These are phyloP conservation scores for Tricholoma saponaceum DNA, from an alignment of 768 basidiomycete species.

Conservation along the genomic window DNA sequence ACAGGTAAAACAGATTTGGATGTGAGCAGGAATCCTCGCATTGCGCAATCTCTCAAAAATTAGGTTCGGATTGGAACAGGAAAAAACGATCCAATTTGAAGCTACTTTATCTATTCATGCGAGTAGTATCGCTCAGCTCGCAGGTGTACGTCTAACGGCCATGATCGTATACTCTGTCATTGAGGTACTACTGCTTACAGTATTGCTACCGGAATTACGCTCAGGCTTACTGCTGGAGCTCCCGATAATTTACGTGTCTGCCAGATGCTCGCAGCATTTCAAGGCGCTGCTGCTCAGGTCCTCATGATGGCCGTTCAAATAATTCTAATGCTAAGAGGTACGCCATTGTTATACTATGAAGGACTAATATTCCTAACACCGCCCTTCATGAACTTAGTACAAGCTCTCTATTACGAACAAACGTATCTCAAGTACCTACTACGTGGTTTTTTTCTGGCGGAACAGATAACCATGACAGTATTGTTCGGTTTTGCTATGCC, in stretches of 20 bases:
- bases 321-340: slow-evolving; percentile 20
- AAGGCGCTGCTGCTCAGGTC: slow-evolving; percentile 16
- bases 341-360: neutral
- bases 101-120: slow-evolving; percentile 16
- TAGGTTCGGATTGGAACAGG: slow-evolving; percentile 3
- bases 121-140: slow-evolving; percentile 10
- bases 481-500: slow-evolving; percentile 9
- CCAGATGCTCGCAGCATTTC: slow-evolving; percentile 11
- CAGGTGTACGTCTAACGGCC: slow-evolving; percentile 12
- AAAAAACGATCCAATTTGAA: slow-evolving; percentile 19
- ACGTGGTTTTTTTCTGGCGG: slow-evolving; percentile 8
- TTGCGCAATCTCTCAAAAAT: neutral
- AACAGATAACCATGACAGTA: slow-evolving; percentile 12
- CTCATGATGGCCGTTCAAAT: slow-evolving; percentile 18
- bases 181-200: neutral
- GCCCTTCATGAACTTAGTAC: slow-evolving; percentile 8
- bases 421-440: slow-evolving; percentile 11
- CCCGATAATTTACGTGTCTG: slow-evolving; percentile 4
- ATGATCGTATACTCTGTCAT: neutral
- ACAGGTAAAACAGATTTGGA: slow-evolving; percentile 20
- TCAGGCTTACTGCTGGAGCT: slow-evolving; percentile 8
- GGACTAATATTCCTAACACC: neutral
- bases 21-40: slow-evolving; percentile 5
- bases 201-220: slow-evolving; percentile 10
- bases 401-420: slow-evolving; percentile 16